Evolutionary conservation across 2,329 filamentous ascomycete genomes (phyloP).

Genomic region (Paecilomyces fulvus): DNA sequence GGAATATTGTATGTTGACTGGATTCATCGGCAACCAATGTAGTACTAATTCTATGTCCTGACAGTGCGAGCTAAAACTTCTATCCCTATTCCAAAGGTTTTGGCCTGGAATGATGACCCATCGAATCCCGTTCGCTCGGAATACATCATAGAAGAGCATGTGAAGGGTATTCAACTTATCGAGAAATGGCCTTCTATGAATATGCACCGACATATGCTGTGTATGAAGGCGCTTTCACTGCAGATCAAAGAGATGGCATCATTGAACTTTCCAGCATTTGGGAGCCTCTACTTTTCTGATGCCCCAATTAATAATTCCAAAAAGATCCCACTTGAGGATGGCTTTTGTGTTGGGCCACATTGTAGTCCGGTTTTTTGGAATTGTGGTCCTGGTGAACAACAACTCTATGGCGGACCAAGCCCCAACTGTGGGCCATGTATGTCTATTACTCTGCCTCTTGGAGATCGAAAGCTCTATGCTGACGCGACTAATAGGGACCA

Average conservation of each 20-base stretch:
- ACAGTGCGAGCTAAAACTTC: conserved; percentile 26
- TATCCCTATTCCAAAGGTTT: conserved; percentile 35
- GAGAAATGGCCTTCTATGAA: conserved; percentile 24
- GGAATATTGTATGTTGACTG: conserved; percentile 25
- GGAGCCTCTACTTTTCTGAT: conserved; percentile 16
- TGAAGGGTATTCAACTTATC: conserved; percentile 21
- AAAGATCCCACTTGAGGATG: conserved; percentile 18
- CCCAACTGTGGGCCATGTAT: conserved; percentile 34
- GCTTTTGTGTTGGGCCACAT: conserved; percentile 26
- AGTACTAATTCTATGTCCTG: neutral
- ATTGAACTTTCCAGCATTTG: conserved; percentile 21
- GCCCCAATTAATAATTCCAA: neutral
- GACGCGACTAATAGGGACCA: too few relatives aligned
- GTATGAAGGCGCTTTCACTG: conserved; percentile 4
- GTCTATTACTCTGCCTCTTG: conserved; percentile 4
- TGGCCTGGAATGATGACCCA: conserved; percentile 36
- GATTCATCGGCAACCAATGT: neutral
- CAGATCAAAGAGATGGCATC: conserved; percentile 14
- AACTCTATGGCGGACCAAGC: conserved; percentile 21
- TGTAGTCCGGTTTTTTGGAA: conserved; percentile 21
- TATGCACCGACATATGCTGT: conserved; percentile 8
- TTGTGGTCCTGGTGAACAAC: conserved; percentile 10
- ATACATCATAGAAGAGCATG: conserved; percentile 35
- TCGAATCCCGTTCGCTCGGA: conserved; percentile 25
- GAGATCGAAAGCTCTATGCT: too few relatives aligned